Base-by-base conservation (phyloP, 2,329 filamentous ascomycete genomes). In the Cladophialophora yegresii region DNA sequence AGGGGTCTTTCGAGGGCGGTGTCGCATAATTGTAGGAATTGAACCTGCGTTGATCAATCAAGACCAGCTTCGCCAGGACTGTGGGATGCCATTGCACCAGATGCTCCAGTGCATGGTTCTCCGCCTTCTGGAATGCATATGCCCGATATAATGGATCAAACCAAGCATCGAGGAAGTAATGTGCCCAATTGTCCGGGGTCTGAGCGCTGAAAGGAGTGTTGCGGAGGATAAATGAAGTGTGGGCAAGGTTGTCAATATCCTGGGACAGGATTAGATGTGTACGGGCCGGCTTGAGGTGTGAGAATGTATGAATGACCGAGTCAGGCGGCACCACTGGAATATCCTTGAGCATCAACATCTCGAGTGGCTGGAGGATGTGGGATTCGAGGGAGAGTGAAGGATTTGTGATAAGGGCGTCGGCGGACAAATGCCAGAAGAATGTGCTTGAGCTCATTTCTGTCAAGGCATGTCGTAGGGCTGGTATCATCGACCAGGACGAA, bases 21-120 rank as follows among this genome's bases (percentile, higher is more conserved):
- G 60, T 51, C 9, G 63, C 58, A 5, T 78, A 79, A 66, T 83
- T 87, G 77, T 97, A 98, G 0, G 91, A 85, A 73, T 96, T 96
- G 75, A 99, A 80, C 36, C 84, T 82, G 58, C 89, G 85, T 77
- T 99, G 95, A 2, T 93, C 92, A n/a, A 99, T 83, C 23, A 99
- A 82, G 1, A 90, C 93, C 67, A 98, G 80, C 74, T 92, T 95
- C 43, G 93, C 92, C 10, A 99, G 85, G 51, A 99, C 89, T 0
- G 95, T 99, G 30, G 93, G 92, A 75, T 99, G 95, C 96, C 95
- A 99, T 81, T 96, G 93, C 36, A 91, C 87, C 70, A 93, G 89
- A 74, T 95, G 91, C 78, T 93, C 90, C 80, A 99, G 78, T 57
- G 93, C 93, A 80, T 99, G 93, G 26, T 84, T 86, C 77, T 99